Conservation (phyloP, 2,329 filamentous ascomycete genomes). For the Orbilia oligospora region DNA sequence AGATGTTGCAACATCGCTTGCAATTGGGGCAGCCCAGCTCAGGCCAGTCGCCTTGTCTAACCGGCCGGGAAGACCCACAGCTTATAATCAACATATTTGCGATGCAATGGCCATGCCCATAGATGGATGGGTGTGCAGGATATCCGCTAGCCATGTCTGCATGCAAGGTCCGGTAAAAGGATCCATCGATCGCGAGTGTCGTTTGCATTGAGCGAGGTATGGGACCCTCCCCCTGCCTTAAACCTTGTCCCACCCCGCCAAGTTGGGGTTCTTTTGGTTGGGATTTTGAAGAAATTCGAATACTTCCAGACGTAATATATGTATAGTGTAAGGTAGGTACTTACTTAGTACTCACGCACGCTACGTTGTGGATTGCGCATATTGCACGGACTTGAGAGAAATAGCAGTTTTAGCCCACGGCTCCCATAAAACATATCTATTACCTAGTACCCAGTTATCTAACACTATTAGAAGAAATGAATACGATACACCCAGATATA, state of each 20-base stretch:
- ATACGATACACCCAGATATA: too few relatives aligned
- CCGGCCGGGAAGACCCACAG: constrained; percentile 38
- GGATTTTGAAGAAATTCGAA: too few relatives aligned
- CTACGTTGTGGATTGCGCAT: too few relatives aligned
- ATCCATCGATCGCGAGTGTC: constrained; percentile 9
- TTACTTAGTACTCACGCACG: too few relatives aligned
- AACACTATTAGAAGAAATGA: too few relatives aligned
- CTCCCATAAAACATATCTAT: too few relatives aligned
- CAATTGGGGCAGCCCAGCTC: constrained; percentile 23
- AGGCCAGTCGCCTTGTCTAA: constrained; percentile 42
- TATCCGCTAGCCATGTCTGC: constrained; percentile 19
- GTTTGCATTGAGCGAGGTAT: not conserved
- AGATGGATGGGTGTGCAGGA: not conserved
- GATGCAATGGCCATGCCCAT: constrained; percentile 6
- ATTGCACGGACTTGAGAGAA: too few relatives aligned
- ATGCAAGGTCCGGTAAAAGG: constrained; percentile 37
- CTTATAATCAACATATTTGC: not conserved
- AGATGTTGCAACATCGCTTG: not conserved
- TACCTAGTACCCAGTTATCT: too few relatives aligned
- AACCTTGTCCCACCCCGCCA: constrained; percentile 29
- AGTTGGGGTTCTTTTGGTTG: constrained; percentile 15
- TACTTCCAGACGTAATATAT: too few relatives aligned
- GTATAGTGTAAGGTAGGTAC: too few relatives aligned
- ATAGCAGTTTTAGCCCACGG: too few relatives aligned
- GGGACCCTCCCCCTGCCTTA: constrained; percentile 1